A percentile compares a stretch with the other conserved stretches of the same genome.
Conservation (phyloP, 345 rosid genomes). For the Euphorbia lathyris region DNA sequence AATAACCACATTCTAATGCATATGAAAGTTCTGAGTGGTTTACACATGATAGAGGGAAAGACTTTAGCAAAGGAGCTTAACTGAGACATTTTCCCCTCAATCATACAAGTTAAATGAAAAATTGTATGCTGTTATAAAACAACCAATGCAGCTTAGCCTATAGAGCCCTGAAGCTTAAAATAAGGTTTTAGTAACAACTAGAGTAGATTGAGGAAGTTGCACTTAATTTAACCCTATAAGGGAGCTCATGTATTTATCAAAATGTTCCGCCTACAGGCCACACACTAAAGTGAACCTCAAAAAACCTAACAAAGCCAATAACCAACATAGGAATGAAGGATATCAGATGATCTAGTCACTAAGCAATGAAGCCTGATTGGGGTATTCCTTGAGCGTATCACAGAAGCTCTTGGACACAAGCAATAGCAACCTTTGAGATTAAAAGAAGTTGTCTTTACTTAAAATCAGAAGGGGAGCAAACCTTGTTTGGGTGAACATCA, state of each 20-base stretch:
- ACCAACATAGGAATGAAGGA: neutral
- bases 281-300: neutral
- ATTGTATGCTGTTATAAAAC: neutral
- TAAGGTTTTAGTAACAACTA: neutral
- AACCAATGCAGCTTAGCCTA: neutral
- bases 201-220: neutral
- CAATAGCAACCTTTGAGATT: constrained; percentile 1
- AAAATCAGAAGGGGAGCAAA: constrained; percentile 19
- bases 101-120: neutral
- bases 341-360: neutral
- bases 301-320: neutral
- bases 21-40: neutral
- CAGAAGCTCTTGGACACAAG: constrained; percentile 2
- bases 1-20: neutral
- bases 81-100: neutral
- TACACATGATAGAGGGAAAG: neutral
- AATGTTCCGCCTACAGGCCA: neutral
- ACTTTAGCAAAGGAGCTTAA: neutral
- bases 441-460: neutral
- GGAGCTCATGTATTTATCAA: neutral
- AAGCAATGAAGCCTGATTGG: constrained; percentile 1
- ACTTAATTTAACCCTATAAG: neutral
- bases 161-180: neutral
- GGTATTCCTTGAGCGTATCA: neutral
- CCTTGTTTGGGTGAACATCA: constrained; percentile 96